These are phyloP conservation scores for Trichophyton schoenleinii DNA, from an alignment of 2,329 filamentous ascomycete species.

Conservation along the genomic window DNA sequence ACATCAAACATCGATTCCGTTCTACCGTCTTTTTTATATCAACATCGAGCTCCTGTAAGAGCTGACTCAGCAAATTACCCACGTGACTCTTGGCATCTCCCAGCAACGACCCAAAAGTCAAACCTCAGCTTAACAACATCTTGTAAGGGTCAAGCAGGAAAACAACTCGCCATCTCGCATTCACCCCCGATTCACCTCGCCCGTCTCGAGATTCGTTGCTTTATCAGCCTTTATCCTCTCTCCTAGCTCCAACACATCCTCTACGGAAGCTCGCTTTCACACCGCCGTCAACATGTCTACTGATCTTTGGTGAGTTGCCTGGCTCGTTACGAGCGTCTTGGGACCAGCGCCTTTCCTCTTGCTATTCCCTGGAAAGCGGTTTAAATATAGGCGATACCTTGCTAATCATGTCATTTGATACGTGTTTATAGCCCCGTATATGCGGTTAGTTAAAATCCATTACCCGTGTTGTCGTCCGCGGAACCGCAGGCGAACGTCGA, in stretches of 20 bases:
- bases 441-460: conserved; percentile 61
- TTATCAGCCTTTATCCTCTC: background rate
- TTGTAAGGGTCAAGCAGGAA: background rate
- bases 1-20: background rate
- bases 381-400: background rate
- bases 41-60: background rate
- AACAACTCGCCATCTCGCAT: conserved; percentile 1
- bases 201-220: background rate
- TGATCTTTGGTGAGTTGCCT: conserved; percentile 3
- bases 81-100: background rate
- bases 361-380: background rate
- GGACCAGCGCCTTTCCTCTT: background rate
- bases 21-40: background rate
- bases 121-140: conserved; percentile 4
- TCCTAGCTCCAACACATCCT: background rate
- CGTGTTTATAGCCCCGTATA: conserved; percentile 68
- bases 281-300: background rate
- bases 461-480: background rate
- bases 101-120: background rate
- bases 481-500: background rate
- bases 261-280: background rate
- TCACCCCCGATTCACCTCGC: background rate
- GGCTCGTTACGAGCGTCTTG: background rate
- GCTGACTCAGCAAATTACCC: background rate
- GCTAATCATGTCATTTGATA: background rate